Conservation (phyloP, 1,284 basidiomycete genomes). For the Psilocybe mexicana region DNA sequence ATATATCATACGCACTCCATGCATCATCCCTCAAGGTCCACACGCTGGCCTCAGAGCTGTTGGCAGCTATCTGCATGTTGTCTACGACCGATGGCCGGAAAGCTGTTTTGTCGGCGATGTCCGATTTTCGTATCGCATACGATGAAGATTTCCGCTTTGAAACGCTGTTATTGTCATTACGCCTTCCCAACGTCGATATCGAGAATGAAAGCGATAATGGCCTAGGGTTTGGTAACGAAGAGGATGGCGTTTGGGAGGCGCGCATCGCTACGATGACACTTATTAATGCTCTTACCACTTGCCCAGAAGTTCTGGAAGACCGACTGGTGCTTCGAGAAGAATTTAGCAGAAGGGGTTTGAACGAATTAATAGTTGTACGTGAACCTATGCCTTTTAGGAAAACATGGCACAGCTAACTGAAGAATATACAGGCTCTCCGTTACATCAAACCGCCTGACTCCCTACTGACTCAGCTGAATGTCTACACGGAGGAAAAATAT, state of each 20-base stretch:
- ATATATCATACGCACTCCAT: constrained; percentile 74
- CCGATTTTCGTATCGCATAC: constrained; percentile 74
- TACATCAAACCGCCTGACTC: constrained; percentile 77
- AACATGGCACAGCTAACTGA: background rate
- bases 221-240: constrained; percentile 44
- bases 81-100: constrained; percentile 73
- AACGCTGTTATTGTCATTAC: constrained; percentile 67
- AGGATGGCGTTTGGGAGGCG: constrained; percentile 81
- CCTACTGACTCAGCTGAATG: constrained; percentile 73
- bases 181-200: constrained; percentile 49
- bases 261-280: constrained; percentile 76
- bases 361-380: constrained; percentile 81
- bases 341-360: constrained; percentile 76
- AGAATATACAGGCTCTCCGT: constrained; percentile 57
- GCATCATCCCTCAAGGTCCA: constrained; percentile 71
- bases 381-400: background rate
- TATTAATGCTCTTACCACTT: constrained; percentile 80
- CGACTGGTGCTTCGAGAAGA: constrained; percentile 80
- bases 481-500: constrained; percentile 86
- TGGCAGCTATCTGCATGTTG: constrained; percentile 82
- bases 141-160: constrained; percentile 83
- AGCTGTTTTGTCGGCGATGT: constrained; percentile 75
- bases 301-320: constrained; percentile 77
- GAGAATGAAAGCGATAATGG: constrained; percentile 37
- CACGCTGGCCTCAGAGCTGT: constrained; percentile 72